phyloP scores from a whole-genome alignment of 108 stramenopile species.

The Stephanodiscus minutulus region DNA sequence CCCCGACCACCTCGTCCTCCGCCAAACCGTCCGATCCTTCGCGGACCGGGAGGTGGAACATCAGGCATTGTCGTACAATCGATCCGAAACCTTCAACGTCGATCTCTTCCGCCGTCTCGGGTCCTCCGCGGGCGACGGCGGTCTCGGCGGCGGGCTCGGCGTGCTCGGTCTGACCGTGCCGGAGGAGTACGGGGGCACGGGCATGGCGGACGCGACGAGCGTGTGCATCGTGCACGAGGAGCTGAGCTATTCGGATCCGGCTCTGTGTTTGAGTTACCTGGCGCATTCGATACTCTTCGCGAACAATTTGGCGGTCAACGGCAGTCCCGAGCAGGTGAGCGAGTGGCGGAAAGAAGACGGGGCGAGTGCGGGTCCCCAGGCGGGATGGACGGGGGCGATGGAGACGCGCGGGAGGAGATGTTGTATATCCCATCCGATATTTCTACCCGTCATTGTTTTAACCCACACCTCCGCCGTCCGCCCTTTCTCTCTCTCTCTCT shows the following conservation, averaged over 20 bases:
- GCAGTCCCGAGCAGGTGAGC: constrained; percentile 73
- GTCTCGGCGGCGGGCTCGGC: constrained; percentile 78
- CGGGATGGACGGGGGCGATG: no score
- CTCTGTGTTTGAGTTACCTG: constrained; percentile 95
- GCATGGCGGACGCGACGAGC: constrained; percentile 81
- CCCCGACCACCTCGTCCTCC: constrained; percentile 88
- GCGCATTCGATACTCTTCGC: constrained; percentile 89
- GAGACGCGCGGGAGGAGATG: no score
- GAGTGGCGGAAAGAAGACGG: no score
- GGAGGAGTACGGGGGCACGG: constrained; percentile 92
- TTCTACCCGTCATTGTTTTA: no score
- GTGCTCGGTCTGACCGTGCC: constrained; percentile 92
- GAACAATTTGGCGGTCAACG: constrained; percentile 92
- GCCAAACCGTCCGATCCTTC: constrained; percentile 87
- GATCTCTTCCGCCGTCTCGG: constrained; percentile 87
- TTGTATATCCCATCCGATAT: no score
- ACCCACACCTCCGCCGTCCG: no score
- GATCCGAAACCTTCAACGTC: constrained; percentile 89
- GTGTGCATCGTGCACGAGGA: constrained; percentile 88
- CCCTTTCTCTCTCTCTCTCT: no score
- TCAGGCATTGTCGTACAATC: constrained; percentile 89
- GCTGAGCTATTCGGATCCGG: constrained; percentile 94
- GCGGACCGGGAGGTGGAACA: constrained; percentile 86
- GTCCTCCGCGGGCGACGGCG: no score
- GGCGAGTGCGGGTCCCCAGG: no score